Base-by-base conservation (phyloP, 129 eudicot species). In the Artemisia tridentata region DNA sequence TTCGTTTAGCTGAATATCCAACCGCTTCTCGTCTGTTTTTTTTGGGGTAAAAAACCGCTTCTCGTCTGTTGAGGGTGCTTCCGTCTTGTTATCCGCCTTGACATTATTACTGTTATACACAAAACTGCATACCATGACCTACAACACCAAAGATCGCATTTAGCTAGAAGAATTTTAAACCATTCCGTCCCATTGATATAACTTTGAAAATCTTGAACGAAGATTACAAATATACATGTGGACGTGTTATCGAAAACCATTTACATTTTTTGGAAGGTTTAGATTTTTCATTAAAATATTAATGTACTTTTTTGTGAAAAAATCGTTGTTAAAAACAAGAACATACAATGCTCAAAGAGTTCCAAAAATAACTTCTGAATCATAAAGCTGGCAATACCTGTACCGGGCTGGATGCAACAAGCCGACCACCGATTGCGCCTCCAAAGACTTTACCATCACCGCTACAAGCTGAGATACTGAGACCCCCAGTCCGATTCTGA, bases 41-140 rank as follows among this genome's bases (percentile, higher is more conserved):
- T 23, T 23, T 23, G 1, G 25, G 25, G 25, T 23, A 23, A 23
- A 23, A 1, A 65, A 54, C 69, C 62, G 47, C 14, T 65, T 78
- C 5, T 76, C 79, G 2, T 76, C 90, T 56, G 66, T 69, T 1
- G 76, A 47, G 47, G 57, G 76, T 20, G 79, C 62, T 52, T 88
- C 88, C n/a, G 74, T 7, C 65, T 62, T 83, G 75, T 50, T 49
- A 82, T 88, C 86, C 1, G 69, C 64, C 80, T 88, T 88, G 2
- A 81, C 16, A 65, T 80, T 79, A 65, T 87, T 85, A 46, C 79
- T 80, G 66, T 93, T 86, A 19, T 88, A 83, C 11, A 91, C 89
- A 48, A 88, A 91, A 76, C 96, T 88, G 86, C 96, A 86, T 6
- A 84, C 88, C 65, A 91, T 83, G 15, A 83, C 96, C 98, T 91